Evolutionary conservation across 2,329 filamentous ascomycete species (phyloP), one percentile per base, ranked within the genome.

Genomic region (Colletotrichum sansevieriae): DNA sequence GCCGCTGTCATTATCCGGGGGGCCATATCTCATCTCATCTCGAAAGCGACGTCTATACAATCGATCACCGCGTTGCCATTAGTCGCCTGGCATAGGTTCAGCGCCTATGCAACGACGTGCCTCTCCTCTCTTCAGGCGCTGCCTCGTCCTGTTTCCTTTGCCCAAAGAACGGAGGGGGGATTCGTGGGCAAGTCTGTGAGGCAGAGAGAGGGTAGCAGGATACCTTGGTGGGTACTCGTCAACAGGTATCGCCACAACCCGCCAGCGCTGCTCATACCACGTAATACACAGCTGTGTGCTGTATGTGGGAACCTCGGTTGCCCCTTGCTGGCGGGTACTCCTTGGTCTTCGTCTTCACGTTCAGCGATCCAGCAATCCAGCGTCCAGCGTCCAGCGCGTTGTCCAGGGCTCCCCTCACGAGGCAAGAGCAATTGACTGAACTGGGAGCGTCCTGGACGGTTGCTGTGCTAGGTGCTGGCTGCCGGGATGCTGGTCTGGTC

Each of bases 401-500:
- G 59, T 64, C 52, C 65, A 35, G 15, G 18, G 25, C 43, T 52
- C 44, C 59, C 44, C 51, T 44, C 59, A 33, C 29, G 60, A 46
- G 44, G 54, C 37, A 25, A 68, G 37, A 39, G 44, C 44, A 18
- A 58, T 46, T 64, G 59, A 20, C 18, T 37, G 35, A 10, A 29
- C 37, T 52, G 62, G 41, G 49, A 6, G 25, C 29, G 20, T 49
- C 62, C 22, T 66, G n/a, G 59, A 76, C 80, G 18, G 79, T 83
- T n/a, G n/a, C n/a, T n/a, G n/a, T 18, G 69, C 80, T 80, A 57
- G 75, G n/a, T 9, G 29, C 29, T 29, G 29, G 29, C 7, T 20
- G 69, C 80, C 80, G 58, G 75, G n/a, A 59, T 63, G 59, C 43
- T 41, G 29, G 29, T 29, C 29, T 29, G 29, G 29, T 29, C 29